These are phyloP conservation scores for Aureobasidium sp. DNA, from an alignment of 2,329 filamentous ascomycete species.

Conservation along the genomic window DNA sequence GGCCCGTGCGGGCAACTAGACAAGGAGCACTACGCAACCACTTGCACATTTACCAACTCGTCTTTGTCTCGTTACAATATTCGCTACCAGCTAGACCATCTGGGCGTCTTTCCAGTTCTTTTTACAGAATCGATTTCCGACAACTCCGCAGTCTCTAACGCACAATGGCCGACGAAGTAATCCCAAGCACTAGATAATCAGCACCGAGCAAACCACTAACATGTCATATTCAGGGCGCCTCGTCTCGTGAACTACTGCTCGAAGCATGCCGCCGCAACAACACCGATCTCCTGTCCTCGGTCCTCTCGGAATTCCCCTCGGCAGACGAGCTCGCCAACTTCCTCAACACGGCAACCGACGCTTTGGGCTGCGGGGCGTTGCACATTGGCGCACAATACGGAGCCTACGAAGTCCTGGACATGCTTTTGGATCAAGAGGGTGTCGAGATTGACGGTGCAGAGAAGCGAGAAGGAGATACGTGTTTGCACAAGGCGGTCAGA, in stretches of 20 bases:
- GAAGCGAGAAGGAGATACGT: conserved; percentile 66
- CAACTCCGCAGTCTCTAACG: neutral
- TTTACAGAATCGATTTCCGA: neutral
- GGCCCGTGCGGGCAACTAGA: no score
- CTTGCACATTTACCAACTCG: no score
- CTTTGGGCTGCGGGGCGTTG: conserved; percentile 80
- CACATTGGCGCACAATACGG: conserved; percentile 83
- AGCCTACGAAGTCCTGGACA: conserved; percentile 78
- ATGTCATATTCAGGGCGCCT: conserved; percentile 53
- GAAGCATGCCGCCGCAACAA: conserved; percentile 94
- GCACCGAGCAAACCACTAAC: neutral
- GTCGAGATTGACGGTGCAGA: conserved; percentile 78
- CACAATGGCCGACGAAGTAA: conserved; percentile 20
- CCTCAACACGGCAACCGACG: conserved; percentile 78
- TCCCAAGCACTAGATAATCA: neutral
- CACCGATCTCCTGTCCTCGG: conserved; percentile 70
- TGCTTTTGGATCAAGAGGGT: conserved; percentile 73
- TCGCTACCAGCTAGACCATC: no score
- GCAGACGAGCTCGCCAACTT: conserved; percentile 62
- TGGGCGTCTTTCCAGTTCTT: neutral
- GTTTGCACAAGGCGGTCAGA: conserved; percentile 69
- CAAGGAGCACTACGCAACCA: no score
- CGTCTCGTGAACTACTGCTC: conserved; percentile 75
- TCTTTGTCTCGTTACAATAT: no score
- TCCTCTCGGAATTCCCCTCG: conserved; percentile 53